Conservation (phyloP, 2,329 filamentous ascomycete genomes). For the Fusarium burgessii region DNA sequence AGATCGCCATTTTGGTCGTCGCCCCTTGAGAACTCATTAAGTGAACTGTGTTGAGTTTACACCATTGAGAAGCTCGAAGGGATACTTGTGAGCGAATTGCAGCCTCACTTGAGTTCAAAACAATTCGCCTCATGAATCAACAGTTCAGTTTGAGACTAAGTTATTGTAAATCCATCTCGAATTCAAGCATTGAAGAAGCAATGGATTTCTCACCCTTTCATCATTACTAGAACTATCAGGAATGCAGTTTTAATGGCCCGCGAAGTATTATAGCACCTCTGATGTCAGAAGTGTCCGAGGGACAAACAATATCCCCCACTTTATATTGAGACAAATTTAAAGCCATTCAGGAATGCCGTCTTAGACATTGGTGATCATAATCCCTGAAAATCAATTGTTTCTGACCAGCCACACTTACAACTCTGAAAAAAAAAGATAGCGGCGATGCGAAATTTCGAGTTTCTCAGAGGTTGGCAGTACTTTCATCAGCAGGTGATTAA, state of each 20-base stretch:
- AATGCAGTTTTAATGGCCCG: constrained; percentile 9
- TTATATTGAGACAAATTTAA: constrained; percentile 15
- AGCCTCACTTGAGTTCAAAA: not conserved
- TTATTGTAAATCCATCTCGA: not conserved
- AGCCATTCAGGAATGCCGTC: constrained; percentile 15
- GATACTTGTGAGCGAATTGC: not conserved
- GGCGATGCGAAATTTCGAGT: not conserved
- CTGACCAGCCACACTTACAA: constrained; percentile 11
- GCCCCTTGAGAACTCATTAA: not conserved
- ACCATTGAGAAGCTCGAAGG: not conserved
- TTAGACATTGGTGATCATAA: constrained; percentile 5
- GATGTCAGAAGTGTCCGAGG: constrained; percentile 1
- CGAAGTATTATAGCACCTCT: not conserved
- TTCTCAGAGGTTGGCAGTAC: constrained; percentile 1
- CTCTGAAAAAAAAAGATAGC: not conserved
- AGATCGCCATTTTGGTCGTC: not conserved
- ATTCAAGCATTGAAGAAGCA: not conserved
- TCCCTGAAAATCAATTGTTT: constrained; percentile 4
- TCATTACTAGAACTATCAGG: not conserved
- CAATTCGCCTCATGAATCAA: not conserved
- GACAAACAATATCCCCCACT: not conserved
- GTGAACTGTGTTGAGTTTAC: not conserved
- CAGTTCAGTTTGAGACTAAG: not conserved
- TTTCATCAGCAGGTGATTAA: constrained; percentile 1
- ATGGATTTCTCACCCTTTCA: not conserved